These are phyloP conservation scores for Albizia julibrissin DNA, from an alignment of 306 rosid genomes.

Conservation along the genomic window DNA sequence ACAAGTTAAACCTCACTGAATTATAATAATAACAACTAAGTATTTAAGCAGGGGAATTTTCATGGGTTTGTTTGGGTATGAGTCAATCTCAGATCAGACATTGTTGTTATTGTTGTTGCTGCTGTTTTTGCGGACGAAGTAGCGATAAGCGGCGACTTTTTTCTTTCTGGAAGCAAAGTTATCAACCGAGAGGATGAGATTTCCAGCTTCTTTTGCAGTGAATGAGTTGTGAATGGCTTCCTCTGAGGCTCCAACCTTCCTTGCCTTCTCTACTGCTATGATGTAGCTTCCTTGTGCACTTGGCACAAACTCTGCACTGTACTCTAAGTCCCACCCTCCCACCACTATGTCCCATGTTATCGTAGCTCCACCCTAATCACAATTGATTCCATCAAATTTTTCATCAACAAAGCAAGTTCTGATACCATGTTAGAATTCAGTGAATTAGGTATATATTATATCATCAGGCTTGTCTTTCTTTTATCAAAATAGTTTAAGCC, in stretches of 20 bases:
- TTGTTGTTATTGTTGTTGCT: slow-evolving; percentile 30
- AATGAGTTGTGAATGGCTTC: slow-evolving; percentile 81
- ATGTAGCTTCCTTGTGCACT: slow-evolving; percentile 68
- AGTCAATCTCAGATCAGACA: slow-evolving; percentile 12
- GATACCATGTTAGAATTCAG: background rate
- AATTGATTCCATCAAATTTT: background rate
- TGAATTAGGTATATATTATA: background rate
- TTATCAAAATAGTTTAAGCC: too few relatives aligned
- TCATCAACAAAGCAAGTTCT: too few relatives aligned
- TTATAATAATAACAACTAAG: background rate
- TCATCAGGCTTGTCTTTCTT: too few relatives aligned
- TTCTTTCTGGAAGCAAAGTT: slow-evolving; percentile 75
- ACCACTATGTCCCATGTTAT: slow-evolving; percentile 92
- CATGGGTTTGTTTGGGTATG: background rate
- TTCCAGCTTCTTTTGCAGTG: slow-evolving; percentile 67
- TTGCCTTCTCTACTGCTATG: slow-evolving; percentile 72
- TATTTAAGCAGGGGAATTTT: background rate
- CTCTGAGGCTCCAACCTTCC: slow-evolving; percentile 58
- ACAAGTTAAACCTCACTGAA: background rate
- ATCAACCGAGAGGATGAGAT: slow-evolving; percentile 83
- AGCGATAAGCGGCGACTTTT: slow-evolving; percentile 91
- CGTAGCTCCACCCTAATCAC: slow-evolving; percentile 65
- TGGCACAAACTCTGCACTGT: slow-evolving; percentile 84
- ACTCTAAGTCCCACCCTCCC: slow-evolving; percentile 92
- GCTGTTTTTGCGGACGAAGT: slow-evolving; percentile 62